Evolutionary conservation across 2,329 filamentous ascomycete species (phyloP).

Genomic region (Clonostachys rhizophaga): DNA sequence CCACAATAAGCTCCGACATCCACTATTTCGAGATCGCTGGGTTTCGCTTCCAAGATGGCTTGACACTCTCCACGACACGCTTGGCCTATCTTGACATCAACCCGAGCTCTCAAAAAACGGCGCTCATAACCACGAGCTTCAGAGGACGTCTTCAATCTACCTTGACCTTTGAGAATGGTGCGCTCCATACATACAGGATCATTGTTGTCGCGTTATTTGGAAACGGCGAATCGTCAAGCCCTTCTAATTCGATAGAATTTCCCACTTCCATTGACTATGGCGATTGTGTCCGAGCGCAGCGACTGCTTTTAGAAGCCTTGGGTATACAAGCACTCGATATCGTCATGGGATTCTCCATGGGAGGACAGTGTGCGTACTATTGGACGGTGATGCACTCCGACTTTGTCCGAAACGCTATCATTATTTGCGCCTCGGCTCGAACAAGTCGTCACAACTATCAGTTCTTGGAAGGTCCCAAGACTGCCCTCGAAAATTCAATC

Average conservation of each 20-base stretch:
- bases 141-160: conserved; percentile 44
- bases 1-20: not conserved
- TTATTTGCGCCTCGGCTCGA: conserved; percentile 37
- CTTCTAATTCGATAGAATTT: conserved; percentile 35
- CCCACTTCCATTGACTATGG: conserved; percentile 29
- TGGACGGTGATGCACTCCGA: conserved; percentile 37
- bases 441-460: conserved; percentile 41
- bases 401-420: conserved; percentile 28
- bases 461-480: conserved; percentile 39
- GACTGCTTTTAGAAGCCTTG: conserved; percentile 27
- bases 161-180: conserved; percentile 35
- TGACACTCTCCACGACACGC: conserved; percentile 15
- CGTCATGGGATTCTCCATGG: conserved; percentile 44
- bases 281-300: conserved; percentile 35
- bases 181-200: conserved; percentile 34
- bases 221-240: conserved; percentile 40
- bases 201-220: conserved; percentile 40
- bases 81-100: conserved; percentile 18
- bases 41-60: conserved; percentile 26
- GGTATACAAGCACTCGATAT: conserved; percentile 26
- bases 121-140: conserved; percentile 50
- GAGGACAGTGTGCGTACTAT: conserved; percentile 40
- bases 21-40: conserved; percentile 22
- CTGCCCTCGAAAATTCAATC: conserved; percentile 28
- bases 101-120: conserved; percentile 23